These are phyloP conservation scores for Raddia distichophylla DNA, from an alignment of 176 grass and related monocot genomes.

Conservation along the genomic window DNA sequence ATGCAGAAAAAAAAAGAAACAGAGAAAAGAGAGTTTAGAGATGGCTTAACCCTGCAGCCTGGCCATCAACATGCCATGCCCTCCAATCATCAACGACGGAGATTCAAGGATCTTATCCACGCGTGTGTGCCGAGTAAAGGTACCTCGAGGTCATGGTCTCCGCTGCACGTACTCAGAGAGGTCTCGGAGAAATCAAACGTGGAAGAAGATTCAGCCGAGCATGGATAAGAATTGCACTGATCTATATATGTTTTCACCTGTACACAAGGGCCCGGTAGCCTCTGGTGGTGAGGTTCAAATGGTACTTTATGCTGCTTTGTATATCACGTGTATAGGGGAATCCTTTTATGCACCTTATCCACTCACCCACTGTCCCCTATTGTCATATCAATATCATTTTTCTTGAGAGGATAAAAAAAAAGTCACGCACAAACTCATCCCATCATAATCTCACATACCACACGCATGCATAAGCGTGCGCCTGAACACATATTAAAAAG, in stretches of 20 bases:
- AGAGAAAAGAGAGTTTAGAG: background rate
- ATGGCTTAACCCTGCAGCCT: conserved; percentile 46
- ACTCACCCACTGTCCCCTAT: conserved; percentile 48
- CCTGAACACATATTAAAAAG: too few species aligned
- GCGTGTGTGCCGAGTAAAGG: conserved; percentile 50
- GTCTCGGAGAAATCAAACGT: background rate
- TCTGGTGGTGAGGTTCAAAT: conserved; percentile 42
- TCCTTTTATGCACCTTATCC: conserved; percentile 34
- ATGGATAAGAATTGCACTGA: background rate
- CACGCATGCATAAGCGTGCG: too few species aligned
- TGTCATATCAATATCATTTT: background rate
- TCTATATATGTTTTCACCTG: conserved; percentile 19
- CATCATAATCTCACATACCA: too few species aligned
- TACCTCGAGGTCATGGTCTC: conserved; percentile 45
- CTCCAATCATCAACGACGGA: conserved; percentile 51
- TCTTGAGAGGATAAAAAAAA: too few species aligned
- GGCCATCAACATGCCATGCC: conserved; percentile 56
- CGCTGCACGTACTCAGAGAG: background rate
- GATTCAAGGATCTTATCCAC: conserved; percentile 58
- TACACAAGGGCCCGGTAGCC: conserved; percentile 49
- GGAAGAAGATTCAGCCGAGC: background rate
- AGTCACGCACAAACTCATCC: too few species aligned
- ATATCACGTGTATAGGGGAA: conserved; percentile 25
- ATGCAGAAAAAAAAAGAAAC: background rate
- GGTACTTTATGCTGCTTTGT: conserved; percentile 30